Conservation (phyloP, 495 filamentous ascomycete genomes). For the Niebla homalea region DNA sequence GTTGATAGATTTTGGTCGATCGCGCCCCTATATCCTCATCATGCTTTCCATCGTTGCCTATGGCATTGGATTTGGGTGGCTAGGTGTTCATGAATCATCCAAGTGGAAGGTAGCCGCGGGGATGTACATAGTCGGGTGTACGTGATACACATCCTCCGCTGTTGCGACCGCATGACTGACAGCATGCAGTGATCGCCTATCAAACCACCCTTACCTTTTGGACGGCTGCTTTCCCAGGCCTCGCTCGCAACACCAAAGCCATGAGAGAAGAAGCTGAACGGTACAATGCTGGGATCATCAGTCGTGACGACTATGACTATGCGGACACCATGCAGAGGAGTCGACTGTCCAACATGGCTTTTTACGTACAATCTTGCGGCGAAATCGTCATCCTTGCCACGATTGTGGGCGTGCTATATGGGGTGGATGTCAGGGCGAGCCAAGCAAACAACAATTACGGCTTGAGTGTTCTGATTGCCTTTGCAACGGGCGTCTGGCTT, state of each 20-base stretch:
- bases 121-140: constrained; percentile 45
- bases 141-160: neutral
- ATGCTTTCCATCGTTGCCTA: constrained; percentile 42
- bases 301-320: constrained; percentile 45
- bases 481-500: constrained; percentile 50
- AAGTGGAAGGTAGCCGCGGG: constrained; percentile 44
- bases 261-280: constrained; percentile 40
- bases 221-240: constrained; percentile 50
- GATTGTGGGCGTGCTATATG: constrained; percentile 52
- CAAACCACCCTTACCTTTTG: constrained; percentile 55
- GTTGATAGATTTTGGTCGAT: constrained; percentile 43
- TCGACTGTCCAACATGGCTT: constrained; percentile 45
- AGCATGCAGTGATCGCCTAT: constrained; percentile 41
- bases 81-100: constrained; percentile 42
- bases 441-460: constrained; percentile 51
- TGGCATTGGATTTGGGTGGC: constrained; percentile 50
- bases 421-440: constrained; percentile 42
- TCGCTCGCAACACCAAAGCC: constrained; percentile 43
- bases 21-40: constrained; percentile 49
- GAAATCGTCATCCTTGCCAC: constrained; percentile 48
- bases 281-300: constrained; percentile 38
- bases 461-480: constrained; percentile 48
- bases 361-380: constrained; percentile 46
- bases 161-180: neutral
- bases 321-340: constrained; percentile 50